phyloP scores from a whole-genome alignment of 495 filamentous ascomycete species.

The Penicillium riverlandense region DNA sequence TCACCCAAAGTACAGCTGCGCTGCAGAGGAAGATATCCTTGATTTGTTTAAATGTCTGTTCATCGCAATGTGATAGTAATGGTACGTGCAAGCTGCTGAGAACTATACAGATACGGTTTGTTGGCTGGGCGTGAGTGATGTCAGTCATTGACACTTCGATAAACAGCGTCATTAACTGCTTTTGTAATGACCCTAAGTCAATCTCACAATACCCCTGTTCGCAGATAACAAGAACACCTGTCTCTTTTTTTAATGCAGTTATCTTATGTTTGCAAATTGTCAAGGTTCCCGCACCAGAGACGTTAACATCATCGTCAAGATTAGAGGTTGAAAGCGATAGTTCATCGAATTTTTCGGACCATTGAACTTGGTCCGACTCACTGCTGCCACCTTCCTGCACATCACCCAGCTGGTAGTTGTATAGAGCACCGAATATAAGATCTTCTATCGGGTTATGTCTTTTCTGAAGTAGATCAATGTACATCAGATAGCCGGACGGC shows the following conservation, averaged over 20 bases:
- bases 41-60: slow-evolving; percentile 3
- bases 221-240: slow-evolving; percentile 8
- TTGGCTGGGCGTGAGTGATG: slow-evolving; percentile 4
- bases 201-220: not conserved
- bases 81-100: slow-evolving; percentile 8
- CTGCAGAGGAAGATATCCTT: slow-evolving; percentile 17
- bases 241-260: too few species aligned
- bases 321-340: too few species aligned
- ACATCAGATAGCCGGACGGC: slow-evolving; percentile 18
- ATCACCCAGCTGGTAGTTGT: not conserved
- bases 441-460: not conserved
- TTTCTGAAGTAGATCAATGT: slow-evolving; percentile 1
- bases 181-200: not conserved
- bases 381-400: too few species aligned
- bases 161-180: not conserved
- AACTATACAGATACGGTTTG: slow-evolving; percentile 18
- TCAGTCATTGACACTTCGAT: slow-evolving; percentile 1
- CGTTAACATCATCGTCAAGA: too few species aligned
- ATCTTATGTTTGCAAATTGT: slow-evolving; percentile 1
- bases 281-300: not conserved
- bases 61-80: not conserved
- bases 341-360: not conserved
- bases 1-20: slow-evolving; percentile 22
- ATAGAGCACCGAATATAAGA: slow-evolving; percentile 4
- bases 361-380: too few species aligned